Conservation (phyloP, 2,329 filamentous ascomycete species). For the Niveomyces coronatus region DNA sequence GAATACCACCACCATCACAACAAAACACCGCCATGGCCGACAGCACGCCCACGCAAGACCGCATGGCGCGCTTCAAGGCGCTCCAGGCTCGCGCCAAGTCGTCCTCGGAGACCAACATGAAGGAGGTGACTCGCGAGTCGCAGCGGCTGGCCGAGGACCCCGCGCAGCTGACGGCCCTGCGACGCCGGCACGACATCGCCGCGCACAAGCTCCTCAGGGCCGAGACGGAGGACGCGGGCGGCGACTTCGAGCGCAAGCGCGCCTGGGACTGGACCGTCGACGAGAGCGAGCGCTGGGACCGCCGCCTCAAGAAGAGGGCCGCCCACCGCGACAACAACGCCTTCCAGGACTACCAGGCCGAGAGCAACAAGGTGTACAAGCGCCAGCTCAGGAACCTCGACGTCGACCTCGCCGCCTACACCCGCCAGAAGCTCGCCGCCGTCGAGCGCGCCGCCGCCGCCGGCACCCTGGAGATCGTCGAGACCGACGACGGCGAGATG, state of each 20-base stretch:
- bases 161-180: slow-evolving; percentile 63
- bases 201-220: slow-evolving; percentile 90
- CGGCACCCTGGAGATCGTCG: slow-evolving; percentile 83
- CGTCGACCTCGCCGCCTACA: slow-evolving; percentile 74
- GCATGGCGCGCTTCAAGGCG: slow-evolving; percentile 75
- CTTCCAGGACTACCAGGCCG: slow-evolving; percentile 80
- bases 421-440: slow-evolving; percentile 72
- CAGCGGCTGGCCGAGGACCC: slow-evolving; percentile 72
- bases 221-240: slow-evolving; percentile 72
- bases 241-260: slow-evolving; percentile 93
- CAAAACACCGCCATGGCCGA: background rate
- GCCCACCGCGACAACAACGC: slow-evolving; percentile 73
- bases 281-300: slow-evolving; percentile 90
- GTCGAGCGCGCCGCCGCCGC: slow-evolving; percentile 76
- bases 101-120: slow-evolving; percentile 63
- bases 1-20: slow-evolving; percentile 11
- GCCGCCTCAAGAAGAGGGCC: slow-evolving; percentile 75
- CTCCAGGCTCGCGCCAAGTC: slow-evolving; percentile 72
- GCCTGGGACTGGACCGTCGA: slow-evolving; percentile 99
- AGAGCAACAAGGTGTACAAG: slow-evolving; percentile 90
- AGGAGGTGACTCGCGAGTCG: slow-evolving; percentile 75
- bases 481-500: slow-evolving; percentile 89
- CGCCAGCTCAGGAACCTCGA: slow-evolving; percentile 70
- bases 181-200: slow-evolving; percentile 77
- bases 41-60: slow-evolving; percentile 46